A percentile compares a stretch with the other conserved stretches of the same genome.
phyloP scores from a whole-genome alignment of 2,329 filamentous ascomycete genomes.

The Aspergillus pseudonomiae region DNA sequence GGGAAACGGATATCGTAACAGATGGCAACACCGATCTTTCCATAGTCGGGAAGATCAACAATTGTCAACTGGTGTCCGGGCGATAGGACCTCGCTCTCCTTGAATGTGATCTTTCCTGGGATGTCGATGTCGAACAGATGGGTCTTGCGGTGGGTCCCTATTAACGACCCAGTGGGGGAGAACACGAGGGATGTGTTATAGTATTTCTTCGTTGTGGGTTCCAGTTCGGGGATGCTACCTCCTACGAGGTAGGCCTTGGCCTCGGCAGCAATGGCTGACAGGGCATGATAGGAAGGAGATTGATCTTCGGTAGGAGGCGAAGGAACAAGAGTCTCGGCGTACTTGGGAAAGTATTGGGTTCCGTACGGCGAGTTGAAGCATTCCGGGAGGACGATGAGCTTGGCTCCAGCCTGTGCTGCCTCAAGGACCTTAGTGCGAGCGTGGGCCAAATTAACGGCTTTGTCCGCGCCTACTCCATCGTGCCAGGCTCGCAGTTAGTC shows the following conservation, averaged over 20 bases:
- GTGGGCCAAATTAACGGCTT: slow-evolving; percentile 77
- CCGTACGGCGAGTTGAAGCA: slow-evolving; percentile 99
- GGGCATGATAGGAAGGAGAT: slow-evolving; percentile 82
- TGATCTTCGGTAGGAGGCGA: slow-evolving; percentile 70
- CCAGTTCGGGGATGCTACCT: slow-evolving; percentile 87
- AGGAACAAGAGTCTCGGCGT: slow-evolving; percentile 85
- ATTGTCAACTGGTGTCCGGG: slow-evolving; percentile 85
- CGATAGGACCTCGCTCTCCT: slow-evolving; percentile 84
- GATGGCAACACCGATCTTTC: slow-evolving; percentile 83
- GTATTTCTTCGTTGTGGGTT: slow-evolving; percentile 67
- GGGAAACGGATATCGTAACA: slow-evolving; percentile 99
- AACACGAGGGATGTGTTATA: slow-evolving; percentile 94
- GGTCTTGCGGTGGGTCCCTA: slow-evolving; percentile 90
- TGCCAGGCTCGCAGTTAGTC: slow-evolving; percentile 7
- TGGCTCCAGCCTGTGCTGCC: slow-evolving; percentile 74
- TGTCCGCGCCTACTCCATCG: slow-evolving; percentile 67
- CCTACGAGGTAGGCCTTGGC: slow-evolving; percentile 81
- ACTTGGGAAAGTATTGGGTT: slow-evolving; percentile 84
- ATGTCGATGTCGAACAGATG: slow-evolving; percentile 99
- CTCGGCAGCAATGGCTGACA: slow-evolving; percentile 77
- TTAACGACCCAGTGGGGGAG: slow-evolving; percentile 71
- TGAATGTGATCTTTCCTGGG: slow-evolving; percentile 89
- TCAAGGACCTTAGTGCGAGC: slow-evolving; percentile 82
- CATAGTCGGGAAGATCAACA: slow-evolving; percentile 84
- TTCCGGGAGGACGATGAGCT: slow-evolving; percentile 89